phyloP scores from a whole-genome alignment of 345 rosid genomes.

The Gossypioides kirkii region DNA sequence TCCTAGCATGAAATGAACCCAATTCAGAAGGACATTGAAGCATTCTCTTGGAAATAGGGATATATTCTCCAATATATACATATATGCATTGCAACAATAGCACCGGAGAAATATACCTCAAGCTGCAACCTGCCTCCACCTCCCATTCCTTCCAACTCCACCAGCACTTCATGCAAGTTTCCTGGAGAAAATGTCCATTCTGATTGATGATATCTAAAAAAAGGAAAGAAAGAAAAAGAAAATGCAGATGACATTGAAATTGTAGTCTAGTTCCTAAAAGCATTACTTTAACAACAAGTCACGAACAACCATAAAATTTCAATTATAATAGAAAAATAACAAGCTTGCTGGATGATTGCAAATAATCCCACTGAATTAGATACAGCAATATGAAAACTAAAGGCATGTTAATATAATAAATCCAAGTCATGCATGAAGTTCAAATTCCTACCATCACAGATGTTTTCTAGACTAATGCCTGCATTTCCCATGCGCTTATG shows the following conservation, averaged over 20 bases:
- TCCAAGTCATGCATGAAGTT: neutral
- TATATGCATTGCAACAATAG: neutral
- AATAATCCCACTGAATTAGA: neutral
- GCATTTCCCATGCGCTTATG: constrained; percentile 96
- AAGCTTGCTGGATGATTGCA: neutral
- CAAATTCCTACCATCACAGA: constrained; percentile 69
- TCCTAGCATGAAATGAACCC: too few relatives aligned
- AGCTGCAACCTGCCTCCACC: constrained; percentile 85
- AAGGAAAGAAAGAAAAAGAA: neutral
- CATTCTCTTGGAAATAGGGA: neutral
- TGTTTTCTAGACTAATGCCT: constrained; percentile 44
- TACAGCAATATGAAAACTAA: neutral
- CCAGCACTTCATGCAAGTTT: constrained; percentile 52
- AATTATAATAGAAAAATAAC: neutral
- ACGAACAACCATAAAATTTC: neutral
- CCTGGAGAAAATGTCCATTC: constrained; percentile 33
- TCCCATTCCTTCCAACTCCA: constrained; percentile 95
- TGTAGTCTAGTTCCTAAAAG: neutral
- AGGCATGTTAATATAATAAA: constrained; percentile 1
- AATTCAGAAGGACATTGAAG: too few relatives aligned
- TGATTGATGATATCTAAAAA: constrained; percentile 2
- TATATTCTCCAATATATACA: neutral
- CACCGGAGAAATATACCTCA: constrained; percentile 53
- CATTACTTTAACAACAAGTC: neutral
- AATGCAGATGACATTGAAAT: neutral